Evolutionary conservation across 2,329 filamentous ascomycete genomes (phyloP), one percentile per base, ranked within the genome.

Genomic region (Septoria linicola): DNA sequence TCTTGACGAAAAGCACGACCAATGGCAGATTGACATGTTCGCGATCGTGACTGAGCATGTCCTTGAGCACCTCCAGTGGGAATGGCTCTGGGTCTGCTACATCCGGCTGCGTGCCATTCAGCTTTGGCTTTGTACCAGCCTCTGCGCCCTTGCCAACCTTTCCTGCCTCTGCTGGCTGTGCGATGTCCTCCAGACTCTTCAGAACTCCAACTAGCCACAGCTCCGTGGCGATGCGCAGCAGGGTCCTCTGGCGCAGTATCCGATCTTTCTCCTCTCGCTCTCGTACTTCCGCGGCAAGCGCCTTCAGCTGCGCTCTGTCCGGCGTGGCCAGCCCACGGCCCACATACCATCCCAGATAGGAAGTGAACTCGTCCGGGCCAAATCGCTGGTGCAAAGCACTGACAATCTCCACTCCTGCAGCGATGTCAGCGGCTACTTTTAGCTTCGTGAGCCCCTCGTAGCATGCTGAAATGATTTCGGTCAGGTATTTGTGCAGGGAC

Each of bases 251-350:
- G 47, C 93, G 83, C 25, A 83, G 80, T 34, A 97, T 77, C 4
- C 93, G 86, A 54, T 99, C 93, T 71, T 96, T 96, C 72, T 99
- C 93, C 70, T 99, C 93, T 59, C 89, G 88, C 69, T 99, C 95
- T 44, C 88, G 88, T 23, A 90, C 81, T 62, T 99, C 93, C 30
- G 83, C 80, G 4, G 85, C 75, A 59, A 96, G 76, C 1, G 80
- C 79, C 72, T 96, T 97, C 60, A 97, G 73, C 55, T 83, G 80
- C 55, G 84, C 82, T 73, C 89, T 95, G 68, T 97, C 92, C 4
- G 92, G 91, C 10, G 89, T 93, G 51, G 88, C 89, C 75, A 97
- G 81, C 25, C 91, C 92, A 63, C 92, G 89, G 49, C 91, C 92
- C 42, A 97, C 79, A 42, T 95, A 80, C 92, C 92, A 97, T 66